A percentile compares a stretch with the other conserved stretches of the same genome.
Conservation (phyloP, 192 early-diverging fungal genomes). For the Thoreauomyces humboldtii region DNA sequence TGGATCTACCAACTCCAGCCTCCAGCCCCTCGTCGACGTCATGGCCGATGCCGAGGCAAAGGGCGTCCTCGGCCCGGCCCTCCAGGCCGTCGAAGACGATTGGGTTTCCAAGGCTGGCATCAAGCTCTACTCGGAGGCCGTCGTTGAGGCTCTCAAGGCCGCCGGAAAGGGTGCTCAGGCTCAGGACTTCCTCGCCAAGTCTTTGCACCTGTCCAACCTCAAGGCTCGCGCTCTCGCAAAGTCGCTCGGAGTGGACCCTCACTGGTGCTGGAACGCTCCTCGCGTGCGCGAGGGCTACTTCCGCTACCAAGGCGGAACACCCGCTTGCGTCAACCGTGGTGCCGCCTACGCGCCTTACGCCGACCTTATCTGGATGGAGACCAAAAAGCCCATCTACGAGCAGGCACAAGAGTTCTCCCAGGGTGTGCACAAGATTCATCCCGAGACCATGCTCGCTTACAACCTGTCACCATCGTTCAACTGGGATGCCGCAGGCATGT, state of each 20-base stretch:
- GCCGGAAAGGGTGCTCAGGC: constrained; percentile 57
- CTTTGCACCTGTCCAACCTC: constrained; percentile 65
- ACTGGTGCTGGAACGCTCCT: constrained; percentile 88
- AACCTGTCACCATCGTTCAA: constrained; percentile 98
- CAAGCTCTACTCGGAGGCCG: constrained; percentile 78
- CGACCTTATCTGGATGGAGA: constrained; percentile 97
- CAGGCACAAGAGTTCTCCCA: constrained; percentile 90
- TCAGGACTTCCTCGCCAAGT: constrained; percentile 51
- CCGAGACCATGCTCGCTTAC: constrained; percentile 88
- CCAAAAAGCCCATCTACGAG: constrained; percentile 85
- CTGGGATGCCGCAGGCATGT: constrained; percentile 96
- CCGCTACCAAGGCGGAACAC: constrained; percentile 93
- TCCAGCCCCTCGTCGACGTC: constrained; percentile 67
- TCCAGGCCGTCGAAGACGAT: constrained; percentile 79
- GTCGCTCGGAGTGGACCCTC: constrained; percentile 64
- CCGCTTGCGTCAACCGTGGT: constrained; percentile 79
- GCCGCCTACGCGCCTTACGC: constrained; percentile 84
- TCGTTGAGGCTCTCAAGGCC: constrained; percentile 69
- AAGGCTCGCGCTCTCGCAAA: constrained; percentile 83
- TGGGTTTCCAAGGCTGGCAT: constrained; percentile 79
- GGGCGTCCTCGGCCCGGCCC: constrained; percentile 68
- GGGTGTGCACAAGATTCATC: constrained; percentile 76
- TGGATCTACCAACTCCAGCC: constrained; percentile 81
- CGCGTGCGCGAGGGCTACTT: constrained; percentile 94
- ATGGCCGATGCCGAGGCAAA: constrained; percentile 79